Conservation (phyloP, 768 basidiomycete genomes). For the Suillus sp. region DNA sequence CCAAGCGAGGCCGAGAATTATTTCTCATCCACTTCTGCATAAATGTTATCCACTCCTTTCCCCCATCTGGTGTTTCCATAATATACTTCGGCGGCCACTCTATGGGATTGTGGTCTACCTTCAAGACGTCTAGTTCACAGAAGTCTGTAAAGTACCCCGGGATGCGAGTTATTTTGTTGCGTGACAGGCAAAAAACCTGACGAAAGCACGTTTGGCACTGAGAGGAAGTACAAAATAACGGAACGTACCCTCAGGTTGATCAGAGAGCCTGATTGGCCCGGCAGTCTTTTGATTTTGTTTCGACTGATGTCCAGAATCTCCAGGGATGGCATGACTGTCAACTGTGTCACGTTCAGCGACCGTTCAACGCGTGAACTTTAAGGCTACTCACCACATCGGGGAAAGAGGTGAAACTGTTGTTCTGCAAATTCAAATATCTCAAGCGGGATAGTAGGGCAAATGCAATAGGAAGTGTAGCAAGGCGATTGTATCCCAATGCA, state of each 20-base stretch:
- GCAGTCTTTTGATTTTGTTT: constrained; percentile 84
- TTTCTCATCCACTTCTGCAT: constrained; percentile 78
- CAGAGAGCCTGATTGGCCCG: constrained; percentile 77
- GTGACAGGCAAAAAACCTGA: constrained; percentile 84
- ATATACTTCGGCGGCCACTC: constrained; percentile 84
- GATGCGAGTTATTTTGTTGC: constrained; percentile 80
- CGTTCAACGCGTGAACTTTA: constrained; percentile 12
- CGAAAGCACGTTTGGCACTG: constrained; percentile 9
- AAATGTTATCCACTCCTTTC: constrained; percentile 70
- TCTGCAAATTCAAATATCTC: constrained; percentile 85
- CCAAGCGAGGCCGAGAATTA: constrained; percentile 39
- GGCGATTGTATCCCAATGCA: constrained; percentile 82
- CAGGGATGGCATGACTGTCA: constrained; percentile 81
- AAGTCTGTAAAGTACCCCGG: constrained; percentile 82
- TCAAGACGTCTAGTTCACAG: constrained; percentile 71
- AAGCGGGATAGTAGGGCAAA: constrained; percentile 73
- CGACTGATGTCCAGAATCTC: constrained; percentile 95
- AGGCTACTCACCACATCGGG: constrained; percentile 77
- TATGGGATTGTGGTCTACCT: constrained; percentile 88
- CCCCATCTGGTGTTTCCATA: constrained; percentile 50
- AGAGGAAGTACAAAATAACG: background rate
- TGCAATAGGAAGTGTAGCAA: constrained; percentile 73
- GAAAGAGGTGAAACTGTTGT: constrained; percentile 79
- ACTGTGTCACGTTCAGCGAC: constrained; percentile 43
- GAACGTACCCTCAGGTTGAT: constrained; percentile 66